Evolutionary conservation across 2,329 filamentous ascomycete genomes (phyloP), one percentile per base, ranked within the genome.

Genomic region (Mycosphaerelloides madeirae): DNA sequence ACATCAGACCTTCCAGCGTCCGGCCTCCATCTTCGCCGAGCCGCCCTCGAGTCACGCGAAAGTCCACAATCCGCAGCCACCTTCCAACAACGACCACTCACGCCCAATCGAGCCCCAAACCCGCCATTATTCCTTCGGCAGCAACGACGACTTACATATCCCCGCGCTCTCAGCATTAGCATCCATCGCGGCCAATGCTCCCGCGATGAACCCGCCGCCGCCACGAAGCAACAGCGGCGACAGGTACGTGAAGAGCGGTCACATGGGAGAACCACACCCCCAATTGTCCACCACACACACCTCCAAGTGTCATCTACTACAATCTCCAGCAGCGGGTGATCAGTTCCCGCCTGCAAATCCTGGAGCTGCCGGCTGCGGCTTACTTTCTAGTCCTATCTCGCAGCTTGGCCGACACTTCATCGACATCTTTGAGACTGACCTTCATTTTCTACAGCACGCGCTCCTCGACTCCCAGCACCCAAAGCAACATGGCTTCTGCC

Each of bases 401-500:
- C 31, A 32, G 31, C 13, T 19, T 29, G 31, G 28, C 38, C 29
- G 28, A 16, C 28, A 32, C 29, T 18, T n/a, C n/a, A n/a, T n/a
- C 22, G 22, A 25, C 22, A 25, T 6, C 22, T 25, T 25, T 25
- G 5, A 6, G 22, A 25, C 22, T 25, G 22, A 25, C 22, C 9
- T 25, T 25, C 22, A 5, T 6, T 25, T 25, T 25, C 44, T 39
- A n/a, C 51, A 60, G 59, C 36, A 55, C 53, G 29, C 54, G 55
- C 29, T 59, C 56, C 9, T 53, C 55, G 29, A 58, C 59, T 16
- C 57, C 57, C 29, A 54, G 31, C 51, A 57, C 42, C 46, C 43
- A 22, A 66, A 41, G 43, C 38, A 49, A 48, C 41, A 54, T 38
- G 36, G 32, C 36, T 19, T 12, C 79, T 64, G 74, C 78, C 57